These are phyloP conservation scores for Solanum boliviense DNA, from an alignment of 257 asterid species.

Conservation along the genomic window DNA sequence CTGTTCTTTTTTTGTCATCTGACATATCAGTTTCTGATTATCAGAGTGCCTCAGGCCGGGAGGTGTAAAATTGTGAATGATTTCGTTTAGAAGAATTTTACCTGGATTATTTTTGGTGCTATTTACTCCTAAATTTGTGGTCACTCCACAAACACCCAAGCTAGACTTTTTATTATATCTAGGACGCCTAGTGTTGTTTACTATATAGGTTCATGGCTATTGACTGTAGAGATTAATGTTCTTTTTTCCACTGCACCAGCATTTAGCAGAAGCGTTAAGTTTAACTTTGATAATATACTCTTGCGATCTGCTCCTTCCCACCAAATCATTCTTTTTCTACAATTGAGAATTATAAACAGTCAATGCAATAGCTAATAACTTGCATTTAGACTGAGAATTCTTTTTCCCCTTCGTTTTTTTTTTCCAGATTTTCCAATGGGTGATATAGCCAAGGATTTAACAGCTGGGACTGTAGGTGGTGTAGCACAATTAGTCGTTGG, in stretches of 20 bases:
- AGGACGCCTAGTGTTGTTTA: neutral
- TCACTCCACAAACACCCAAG: neutral
- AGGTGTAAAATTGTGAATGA: neutral
- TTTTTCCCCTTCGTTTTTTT: neutral
- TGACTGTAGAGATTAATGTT: neutral
- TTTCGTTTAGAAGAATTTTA: neutral
- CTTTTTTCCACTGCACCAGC: neutral
- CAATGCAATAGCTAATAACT: neutral
- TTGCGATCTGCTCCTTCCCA: neutral
- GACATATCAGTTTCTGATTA: neutral
- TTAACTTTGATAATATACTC: neutral
- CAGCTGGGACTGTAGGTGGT: constrained; percentile 81
- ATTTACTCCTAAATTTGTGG: neutral
- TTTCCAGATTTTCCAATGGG: neutral
- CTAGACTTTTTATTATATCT: neutral
- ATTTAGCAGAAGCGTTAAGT: neutral
- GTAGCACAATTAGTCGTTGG: constrained; percentile 77
- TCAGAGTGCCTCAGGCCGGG: neutral
- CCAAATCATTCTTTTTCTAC: neutral
- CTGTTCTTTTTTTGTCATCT: neutral
- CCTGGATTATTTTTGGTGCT: neutral
- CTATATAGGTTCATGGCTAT: neutral
- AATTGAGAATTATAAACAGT: neutral
- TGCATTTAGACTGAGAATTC: neutral
- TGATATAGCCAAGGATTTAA: constrained; percentile 62